Conservation (phyloP, 352 stramenopile genomes). For the Phytophthora ohioensis region DNA sequence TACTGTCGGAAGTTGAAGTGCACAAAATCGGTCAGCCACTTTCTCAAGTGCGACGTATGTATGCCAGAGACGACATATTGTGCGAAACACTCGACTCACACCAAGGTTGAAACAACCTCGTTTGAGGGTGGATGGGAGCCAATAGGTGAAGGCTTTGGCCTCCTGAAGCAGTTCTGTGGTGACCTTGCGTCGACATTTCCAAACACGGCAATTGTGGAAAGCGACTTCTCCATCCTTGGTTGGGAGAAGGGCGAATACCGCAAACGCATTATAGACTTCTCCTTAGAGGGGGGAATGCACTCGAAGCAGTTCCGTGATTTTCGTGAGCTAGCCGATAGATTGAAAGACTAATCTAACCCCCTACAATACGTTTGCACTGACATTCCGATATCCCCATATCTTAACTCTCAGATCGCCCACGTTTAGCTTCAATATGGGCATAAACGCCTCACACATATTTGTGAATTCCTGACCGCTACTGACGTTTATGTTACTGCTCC, state of each 20-base stretch:
- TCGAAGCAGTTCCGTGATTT: background rate
- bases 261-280: background rate
- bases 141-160: background rate
- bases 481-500: background rate
- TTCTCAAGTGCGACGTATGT: background rate
- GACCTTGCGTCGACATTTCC: background rate
- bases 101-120: background rate
- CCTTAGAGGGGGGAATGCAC: background rate
- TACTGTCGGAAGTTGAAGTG: background rate
- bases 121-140: background rate
- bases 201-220: background rate
- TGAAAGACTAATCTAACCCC: background rate
- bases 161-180: background rate
- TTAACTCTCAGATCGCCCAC: too few relatives aligned
- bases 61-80: background rate
- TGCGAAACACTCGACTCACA: background rate
- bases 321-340: background rate
- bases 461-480: background rate
- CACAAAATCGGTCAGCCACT: background rate
- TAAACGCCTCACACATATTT: too few relatives aligned
- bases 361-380: background rate
- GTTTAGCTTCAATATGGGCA: too few relatives aligned
- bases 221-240: background rate
- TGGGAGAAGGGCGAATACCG: constrained; percentile 1
- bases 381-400: too few relatives aligned